Percentiles rank a stretch among this genome's conserved stretches.
phyloP scores from a whole-genome alignment of 768 basidiomycete genomes.

The Phallus indusiatus region DNA sequence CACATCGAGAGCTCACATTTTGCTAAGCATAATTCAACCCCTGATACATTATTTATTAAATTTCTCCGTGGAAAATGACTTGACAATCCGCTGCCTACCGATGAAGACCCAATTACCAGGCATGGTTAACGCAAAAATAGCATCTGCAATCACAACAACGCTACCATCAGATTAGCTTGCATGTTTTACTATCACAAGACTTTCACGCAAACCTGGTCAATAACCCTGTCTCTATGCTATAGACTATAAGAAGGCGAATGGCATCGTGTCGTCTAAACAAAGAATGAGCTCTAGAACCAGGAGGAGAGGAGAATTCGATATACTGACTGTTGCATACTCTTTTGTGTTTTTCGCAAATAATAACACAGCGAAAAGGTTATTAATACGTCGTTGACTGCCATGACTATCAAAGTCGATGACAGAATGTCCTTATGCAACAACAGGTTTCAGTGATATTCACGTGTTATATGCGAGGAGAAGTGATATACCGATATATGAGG shows the following conservation, averaged over 20 bases:
- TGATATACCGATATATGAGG: constrained; percentile 1
- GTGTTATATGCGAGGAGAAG: neutral
- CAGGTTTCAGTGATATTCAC: neutral
- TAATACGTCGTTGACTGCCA: constrained; percentile 7
- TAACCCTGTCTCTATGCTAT: constrained; percentile 5
- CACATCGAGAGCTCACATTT: neutral
- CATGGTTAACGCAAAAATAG: constrained; percentile 1
- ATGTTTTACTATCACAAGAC: too few species aligned
- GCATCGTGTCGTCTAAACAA: neutral
- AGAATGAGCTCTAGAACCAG: neutral
- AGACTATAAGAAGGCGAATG: constrained; percentile 1
- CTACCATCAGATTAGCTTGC: neutral
- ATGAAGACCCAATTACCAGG: constrained; percentile 6
- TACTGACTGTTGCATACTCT: neutral
- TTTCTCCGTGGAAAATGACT: neutral
- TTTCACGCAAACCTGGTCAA: neutral
- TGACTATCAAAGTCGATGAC: constrained; percentile 2
- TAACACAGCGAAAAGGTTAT: neutral
- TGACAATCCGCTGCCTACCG: neutral
- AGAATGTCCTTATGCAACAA: neutral
- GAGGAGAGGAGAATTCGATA: too few species aligned
- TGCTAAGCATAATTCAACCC: neutral
- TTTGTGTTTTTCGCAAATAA: neutral
- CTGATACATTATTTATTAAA: neutral
- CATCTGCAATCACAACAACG: neutral